Evolutionary conservation across 495 filamentous ascomycete species (phyloP).

Genomic region (Daldinia bambusicola): DNA sequence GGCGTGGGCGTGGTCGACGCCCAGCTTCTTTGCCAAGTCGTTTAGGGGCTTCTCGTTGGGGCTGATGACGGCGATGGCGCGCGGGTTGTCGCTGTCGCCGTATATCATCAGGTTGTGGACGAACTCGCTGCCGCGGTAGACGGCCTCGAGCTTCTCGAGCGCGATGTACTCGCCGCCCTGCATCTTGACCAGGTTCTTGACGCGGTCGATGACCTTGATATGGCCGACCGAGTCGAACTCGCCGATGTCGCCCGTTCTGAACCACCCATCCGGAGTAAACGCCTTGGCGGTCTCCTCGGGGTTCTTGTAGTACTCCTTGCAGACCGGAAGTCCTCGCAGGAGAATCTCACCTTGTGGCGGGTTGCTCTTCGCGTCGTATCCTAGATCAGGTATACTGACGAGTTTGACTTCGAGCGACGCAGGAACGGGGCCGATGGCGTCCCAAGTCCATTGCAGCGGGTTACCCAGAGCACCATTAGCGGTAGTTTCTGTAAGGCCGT

Average conservation of each 20-base stretch:
- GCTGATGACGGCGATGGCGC: slow-evolving; percentile 68
- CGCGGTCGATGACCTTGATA: slow-evolving; percentile 86
- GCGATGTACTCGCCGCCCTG: slow-evolving; percentile 73
- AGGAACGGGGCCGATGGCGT: slow-evolving; percentile 77
- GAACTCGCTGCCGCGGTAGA: slow-evolving; percentile 65
- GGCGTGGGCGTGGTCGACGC: slow-evolving; percentile 59
- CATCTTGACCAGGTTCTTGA: slow-evolving; percentile 84
- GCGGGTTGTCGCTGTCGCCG: slow-evolving; percentile 59
- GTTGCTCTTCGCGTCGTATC: slow-evolving; percentile 77
- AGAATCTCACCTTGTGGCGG: slow-evolving; percentile 90
- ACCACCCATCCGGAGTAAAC: slow-evolving; percentile 88
- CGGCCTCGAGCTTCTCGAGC: slow-evolving; percentile 72
- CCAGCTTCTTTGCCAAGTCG: slow-evolving; percentile 61
- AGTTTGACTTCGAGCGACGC: slow-evolving; percentile 77
- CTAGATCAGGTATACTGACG: slow-evolving; percentile 83
- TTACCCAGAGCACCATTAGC: slow-evolving; percentile 74
- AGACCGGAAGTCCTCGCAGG: slow-evolving; percentile 74
- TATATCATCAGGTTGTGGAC: slow-evolving; percentile 71
- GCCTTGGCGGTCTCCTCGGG: slow-evolving; percentile 83
- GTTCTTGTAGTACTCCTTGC: slow-evolving; percentile 82
- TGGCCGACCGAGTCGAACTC: slow-evolving; percentile 79
- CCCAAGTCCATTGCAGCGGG: slow-evolving; percentile 71
- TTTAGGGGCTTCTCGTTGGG: slow-evolving; percentile 65
- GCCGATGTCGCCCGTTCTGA: slow-evolving; percentile 88
- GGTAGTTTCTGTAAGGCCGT: slow-evolving; percentile 90